Evolutionary conservation across 78 protist species (phyloP).

Genomic region (Cavenderia fasciculata): DNA sequence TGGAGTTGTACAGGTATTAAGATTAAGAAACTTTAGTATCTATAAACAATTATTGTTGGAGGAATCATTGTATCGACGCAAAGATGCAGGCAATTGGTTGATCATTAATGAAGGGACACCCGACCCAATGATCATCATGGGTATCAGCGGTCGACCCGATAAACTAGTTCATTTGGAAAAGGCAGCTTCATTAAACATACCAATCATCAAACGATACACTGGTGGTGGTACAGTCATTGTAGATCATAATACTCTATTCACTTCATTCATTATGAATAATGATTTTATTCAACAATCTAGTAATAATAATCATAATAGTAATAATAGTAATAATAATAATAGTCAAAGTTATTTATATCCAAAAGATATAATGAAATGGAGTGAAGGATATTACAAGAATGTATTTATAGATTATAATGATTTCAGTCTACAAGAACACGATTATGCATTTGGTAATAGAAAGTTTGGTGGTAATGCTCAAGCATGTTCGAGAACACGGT

Average conservation of each 20-base stretch:
- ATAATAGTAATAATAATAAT: not conserved
- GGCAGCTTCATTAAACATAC: not conserved
- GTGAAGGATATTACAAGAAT: constrained; percentile 13
- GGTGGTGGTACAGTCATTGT: constrained; percentile 75
- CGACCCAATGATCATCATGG: constrained; percentile 43
- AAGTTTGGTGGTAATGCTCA: constrained; percentile 78
- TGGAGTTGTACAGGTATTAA: too few relatives aligned
- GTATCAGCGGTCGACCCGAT: constrained; percentile 43
- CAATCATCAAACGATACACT: constrained; percentile 29
- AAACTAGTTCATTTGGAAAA: constrained; percentile 30
- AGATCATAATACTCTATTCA: constrained; percentile 28
- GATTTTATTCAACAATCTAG: not conserved
- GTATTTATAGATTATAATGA: constrained; percentile 6
- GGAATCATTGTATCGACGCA: constrained; percentile 42
- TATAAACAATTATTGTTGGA: constrained; percentile 51
- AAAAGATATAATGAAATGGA: constrained; percentile 67
- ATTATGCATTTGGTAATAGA: constrained; percentile 35
- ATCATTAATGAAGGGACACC: constrained; percentile 56
- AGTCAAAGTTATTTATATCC: not conserved
- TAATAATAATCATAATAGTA: not conserved
- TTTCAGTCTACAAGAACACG: constrained; percentile 40
- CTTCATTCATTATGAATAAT: constrained; percentile 19
- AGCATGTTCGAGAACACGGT: constrained; percentile 13
- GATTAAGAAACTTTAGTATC: constrained; percentile 27
- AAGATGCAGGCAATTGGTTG: constrained; percentile 54